Conservation (phyloP, 1,284 basidiomycete genomes). For the Mycena citricolor region DNA sequence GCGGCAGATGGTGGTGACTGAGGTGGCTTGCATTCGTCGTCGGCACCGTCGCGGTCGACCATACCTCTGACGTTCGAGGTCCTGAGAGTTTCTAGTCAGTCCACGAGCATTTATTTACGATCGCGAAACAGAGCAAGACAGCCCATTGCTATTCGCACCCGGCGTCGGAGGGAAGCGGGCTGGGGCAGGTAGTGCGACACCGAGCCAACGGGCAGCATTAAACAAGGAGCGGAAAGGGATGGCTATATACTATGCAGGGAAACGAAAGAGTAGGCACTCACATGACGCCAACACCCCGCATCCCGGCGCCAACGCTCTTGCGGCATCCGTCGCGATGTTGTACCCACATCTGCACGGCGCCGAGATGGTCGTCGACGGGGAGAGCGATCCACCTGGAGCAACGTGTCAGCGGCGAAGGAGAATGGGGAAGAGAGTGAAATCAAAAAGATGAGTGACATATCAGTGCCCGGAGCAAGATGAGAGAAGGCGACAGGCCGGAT, state of each 20-base stretch:
- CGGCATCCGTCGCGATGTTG: slow-evolving; percentile 50
- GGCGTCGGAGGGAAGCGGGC: no score
- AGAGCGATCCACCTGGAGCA: slow-evolving; percentile 53
- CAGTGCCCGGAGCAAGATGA: not conserved
- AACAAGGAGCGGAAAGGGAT: not conserved
- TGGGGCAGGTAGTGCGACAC: no score
- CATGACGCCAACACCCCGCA: slow-evolving; percentile 17
- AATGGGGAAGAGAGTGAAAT: not conserved
- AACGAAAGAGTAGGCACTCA: slow-evolving; percentile 6
- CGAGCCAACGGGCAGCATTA: no score
- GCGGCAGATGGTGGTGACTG: slow-evolving; percentile 2
- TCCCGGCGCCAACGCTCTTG: slow-evolving; percentile 29
- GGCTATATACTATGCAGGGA: not conserved
- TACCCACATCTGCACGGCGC: slow-evolving; percentile 54
- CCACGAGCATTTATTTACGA: no score
- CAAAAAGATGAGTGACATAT: not conserved
- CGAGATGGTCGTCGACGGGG: slow-evolving; percentile 50
- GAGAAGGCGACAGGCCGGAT: no score
- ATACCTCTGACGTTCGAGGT: no score
- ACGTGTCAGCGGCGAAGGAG: not conserved
- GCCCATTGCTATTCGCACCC: no score
- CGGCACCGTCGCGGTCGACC: no score
- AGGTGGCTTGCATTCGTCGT: no score
- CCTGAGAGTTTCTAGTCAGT: no score
- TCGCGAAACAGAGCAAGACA: no score